Evolutionary conservation across 2,329 filamentous ascomycete species (phyloP), one percentile per base, ranked within the genome.

Genomic region (Clonostachys byssicola): DNA sequence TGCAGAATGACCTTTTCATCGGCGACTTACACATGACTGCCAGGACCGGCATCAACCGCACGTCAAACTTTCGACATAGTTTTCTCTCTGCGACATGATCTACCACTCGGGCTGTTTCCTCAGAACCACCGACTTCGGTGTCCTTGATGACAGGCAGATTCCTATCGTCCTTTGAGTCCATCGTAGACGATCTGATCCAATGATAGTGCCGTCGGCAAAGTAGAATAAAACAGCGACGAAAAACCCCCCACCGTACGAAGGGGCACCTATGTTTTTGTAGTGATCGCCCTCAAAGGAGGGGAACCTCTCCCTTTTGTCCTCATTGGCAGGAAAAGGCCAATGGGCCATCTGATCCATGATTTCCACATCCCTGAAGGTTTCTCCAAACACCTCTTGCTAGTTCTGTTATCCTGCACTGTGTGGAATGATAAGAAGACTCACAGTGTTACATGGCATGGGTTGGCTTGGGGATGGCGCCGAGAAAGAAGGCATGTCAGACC

Each of bases 21-120:
- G 13, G 4, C 7, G 20, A 17, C 62, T 47, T 55, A 66, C 64
- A 80, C 77, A 82, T 81, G 20, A 77, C 38, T 18, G 77, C 75
- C 44, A 81, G 56, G 5, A 80, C 70, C 2, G 78, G 78, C 51
- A 81, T 56, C 10, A 81, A 59, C 17, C 75, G 73, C 17, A 75
- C 57, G 56, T 81, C 78, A 48, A 81, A 75, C 58, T 79, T 80
- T 59, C 73, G 70, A 52, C 74, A 76, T 7, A 81, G 63, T 1
- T 67, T 67, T 18, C 68, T 67, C 60, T 81, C 77, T 13, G 76
- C 74, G 7, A 59, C 64, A n/a, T 65, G 64, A 49, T 66, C 62
- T 14, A 68, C 42, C 36, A 67, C 61, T 23, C 54, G 56, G 5
- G 58, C 59, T 34, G 54, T 61, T 40, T 56, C 56, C 34, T 53